phyloP scores from a whole-genome alignment of 1,284 basidiomycete species.

The Entoloma clypeatum region DNA sequence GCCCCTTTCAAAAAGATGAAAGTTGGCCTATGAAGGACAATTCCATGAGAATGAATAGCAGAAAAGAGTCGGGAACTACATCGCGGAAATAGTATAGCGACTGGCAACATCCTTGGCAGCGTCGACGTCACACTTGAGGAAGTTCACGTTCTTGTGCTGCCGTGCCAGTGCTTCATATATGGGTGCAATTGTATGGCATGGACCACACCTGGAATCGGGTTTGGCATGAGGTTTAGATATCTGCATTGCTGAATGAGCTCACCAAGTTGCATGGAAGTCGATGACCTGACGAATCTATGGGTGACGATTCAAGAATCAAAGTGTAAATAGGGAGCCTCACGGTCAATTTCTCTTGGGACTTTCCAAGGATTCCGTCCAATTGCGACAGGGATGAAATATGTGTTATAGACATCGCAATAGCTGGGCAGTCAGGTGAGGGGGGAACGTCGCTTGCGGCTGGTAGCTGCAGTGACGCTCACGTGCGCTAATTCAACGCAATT shows the following conservation, averaged over 20 bases:
- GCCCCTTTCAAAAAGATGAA: constrained; percentile 73
- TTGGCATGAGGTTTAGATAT: neutral
- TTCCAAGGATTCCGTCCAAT: constrained; percentile 56
- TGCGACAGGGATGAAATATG: constrained; percentile 59
- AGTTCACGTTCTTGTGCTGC: constrained; percentile 65
- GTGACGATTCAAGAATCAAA: neutral
- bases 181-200: constrained; percentile 76
- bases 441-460: neutral
- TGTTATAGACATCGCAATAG: constrained; percentile 50
- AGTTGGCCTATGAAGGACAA: constrained; percentile 57
- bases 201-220: constrained; percentile 60
- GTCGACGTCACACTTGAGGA: constrained; percentile 79
- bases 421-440: neutral
- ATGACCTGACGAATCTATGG: constrained; percentile 51
- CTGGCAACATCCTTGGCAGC: constrained; percentile 60
- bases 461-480: constrained; percentile 6
- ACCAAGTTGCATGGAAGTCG: constrained; percentile 81
- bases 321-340: constrained; percentile 33
- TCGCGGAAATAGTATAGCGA: constrained; percentile 59
- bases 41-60: neutral
- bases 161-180: constrained; percentile 63
- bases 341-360: constrained; percentile 61
- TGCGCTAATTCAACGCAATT: constrained; percentile 1
- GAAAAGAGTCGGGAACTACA: constrained; percentile 41
- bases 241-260: constrained; percentile 15